A percentile compares a stretch with the other conserved stretches of the same genome.
These are phyloP conservation scores for Rhodotorula sp. DNA, from an alignment of 1,284 basidiomycete genomes.

Conservation along the genomic window DNA sequence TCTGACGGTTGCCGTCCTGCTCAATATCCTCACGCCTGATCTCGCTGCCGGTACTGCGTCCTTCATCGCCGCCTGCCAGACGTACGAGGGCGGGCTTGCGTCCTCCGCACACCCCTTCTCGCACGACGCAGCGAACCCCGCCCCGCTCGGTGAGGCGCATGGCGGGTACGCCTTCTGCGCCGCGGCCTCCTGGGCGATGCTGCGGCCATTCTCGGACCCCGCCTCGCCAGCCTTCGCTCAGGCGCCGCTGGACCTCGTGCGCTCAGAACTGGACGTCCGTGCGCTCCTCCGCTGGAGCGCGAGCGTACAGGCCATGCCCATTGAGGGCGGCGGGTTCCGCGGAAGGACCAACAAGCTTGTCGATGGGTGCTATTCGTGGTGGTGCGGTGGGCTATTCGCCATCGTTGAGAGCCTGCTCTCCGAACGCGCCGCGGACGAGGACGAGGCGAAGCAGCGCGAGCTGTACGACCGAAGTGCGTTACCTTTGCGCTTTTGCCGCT, in stretches of 20 bases:
- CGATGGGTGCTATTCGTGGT: slow-evolving; percentile 99
- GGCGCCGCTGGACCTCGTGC: slow-evolving; percentile 10
- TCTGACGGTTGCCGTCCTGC: slow-evolving; percentile 66
- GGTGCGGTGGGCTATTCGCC: slow-evolving; percentile 88
- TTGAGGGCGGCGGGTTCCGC: slow-evolving; percentile 87
- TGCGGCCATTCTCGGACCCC: slow-evolving; percentile 57
- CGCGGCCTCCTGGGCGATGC: slow-evolving; percentile 77
- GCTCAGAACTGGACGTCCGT: slow-evolving; percentile 59
- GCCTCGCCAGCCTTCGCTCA: slow-evolving; percentile 17
- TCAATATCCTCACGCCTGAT: slow-evolving; percentile 84
- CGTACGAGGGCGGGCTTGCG: slow-evolving; percentile 95
- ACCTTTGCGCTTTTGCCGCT: slow-evolving; percentile 3
- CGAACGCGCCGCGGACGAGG: slow-evolving; percentile 16
- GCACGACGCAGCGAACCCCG: slow-evolving; percentile 54
- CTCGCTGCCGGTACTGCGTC: slow-evolving; percentile 62
- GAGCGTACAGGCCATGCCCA: slow-evolving; percentile 79
- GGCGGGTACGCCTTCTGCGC: slow-evolving; percentile 97
- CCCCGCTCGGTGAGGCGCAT: slow-evolving; percentile 85
- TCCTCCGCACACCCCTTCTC: slow-evolving; percentile 66
- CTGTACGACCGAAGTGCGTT: slow-evolving; percentile 54
- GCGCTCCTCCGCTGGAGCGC: slow-evolving; percentile 78
- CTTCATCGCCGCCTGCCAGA: slow-evolving; percentile 72
- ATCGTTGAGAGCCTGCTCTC: slow-evolving; percentile 65
- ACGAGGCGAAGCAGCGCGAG: slow-evolving; percentile 43
- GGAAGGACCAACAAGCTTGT: slow-evolving; percentile 97